Conservation (phyloP, 192 early-diverging fungal species). For the Linnemannia hyalina region DNA sequence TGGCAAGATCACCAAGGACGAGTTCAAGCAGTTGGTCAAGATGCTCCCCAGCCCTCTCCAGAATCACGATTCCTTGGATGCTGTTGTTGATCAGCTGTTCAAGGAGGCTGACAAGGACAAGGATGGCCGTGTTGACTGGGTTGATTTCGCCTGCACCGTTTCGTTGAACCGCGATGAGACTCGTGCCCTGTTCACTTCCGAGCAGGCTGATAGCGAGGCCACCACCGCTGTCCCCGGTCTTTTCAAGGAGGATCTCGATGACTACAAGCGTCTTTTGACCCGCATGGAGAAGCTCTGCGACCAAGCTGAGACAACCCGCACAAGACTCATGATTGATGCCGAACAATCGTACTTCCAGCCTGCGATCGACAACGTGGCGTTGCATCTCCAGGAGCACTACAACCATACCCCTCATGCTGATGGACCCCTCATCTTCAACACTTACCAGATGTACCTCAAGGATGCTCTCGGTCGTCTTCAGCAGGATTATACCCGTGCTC, state of each 20-base stretch:
- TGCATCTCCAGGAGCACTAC: slow-evolving; percentile 76
- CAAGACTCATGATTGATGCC: slow-evolving; percentile 91
- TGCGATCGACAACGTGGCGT: slow-evolving; percentile 89
- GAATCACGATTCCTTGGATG: slow-evolving; percentile 8
- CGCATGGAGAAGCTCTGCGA: slow-evolving; percentile 77
- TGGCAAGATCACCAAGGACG: slow-evolving; percentile 49
- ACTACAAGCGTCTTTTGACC: slow-evolving; percentile 74
- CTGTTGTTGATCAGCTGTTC: slow-evolving; percentile 54
- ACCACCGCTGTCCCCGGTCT: slow-evolving; percentile 16
- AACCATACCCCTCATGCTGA: slow-evolving; percentile 64
- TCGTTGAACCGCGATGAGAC: slow-evolving; percentile 71
- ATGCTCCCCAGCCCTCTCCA: slow-evolving; percentile 37
- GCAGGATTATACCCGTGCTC: slow-evolving; percentile 75
- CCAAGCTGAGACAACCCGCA: slow-evolving; percentile 70
- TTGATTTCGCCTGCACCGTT: slow-evolving; percentile 74
- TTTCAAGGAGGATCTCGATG: slow-evolving; percentile 71
- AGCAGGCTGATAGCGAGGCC: slow-evolving; percentile 9
- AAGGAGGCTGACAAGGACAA: slow-evolving; percentile 62
- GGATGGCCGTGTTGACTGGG: slow-evolving; percentile 74
- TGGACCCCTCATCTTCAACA: slow-evolving; percentile 88
- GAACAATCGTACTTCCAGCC: slow-evolving; percentile 95
- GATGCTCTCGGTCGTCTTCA: slow-evolving; percentile 71
- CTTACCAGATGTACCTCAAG: slow-evolving; percentile 95
- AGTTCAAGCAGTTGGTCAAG: slow-evolving; percentile 36
- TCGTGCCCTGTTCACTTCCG: slow-evolving; percentile 57